A percentile compares a stretch with the other conserved stretches of the same genome.
These are phyloP conservation scores for Lolium rigidum DNA, from an alignment of 176 grass and related monocot species.

Conservation along the genomic window DNA sequence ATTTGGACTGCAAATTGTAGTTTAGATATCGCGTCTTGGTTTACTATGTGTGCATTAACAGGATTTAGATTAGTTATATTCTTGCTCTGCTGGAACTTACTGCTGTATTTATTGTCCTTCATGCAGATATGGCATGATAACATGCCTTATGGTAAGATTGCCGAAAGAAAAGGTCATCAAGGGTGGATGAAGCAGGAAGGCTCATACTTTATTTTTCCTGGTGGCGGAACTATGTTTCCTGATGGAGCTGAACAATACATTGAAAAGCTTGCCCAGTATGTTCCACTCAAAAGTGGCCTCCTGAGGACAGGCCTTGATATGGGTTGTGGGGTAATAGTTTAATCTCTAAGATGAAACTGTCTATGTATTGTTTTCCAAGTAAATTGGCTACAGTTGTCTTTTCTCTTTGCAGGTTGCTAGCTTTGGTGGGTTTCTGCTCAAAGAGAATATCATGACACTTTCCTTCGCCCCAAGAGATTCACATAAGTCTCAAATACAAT, in stretches of 20 bases:
- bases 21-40: not conserved
- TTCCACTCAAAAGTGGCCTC: slow-evolving; percentile 68
- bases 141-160: slow-evolving; percentile 97
- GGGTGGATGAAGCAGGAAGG: slow-evolving; percentile 95
- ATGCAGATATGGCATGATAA: slow-evolving; percentile 93
- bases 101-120: slow-evolving; percentile 29
- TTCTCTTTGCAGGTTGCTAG: slow-evolving; percentile 82
- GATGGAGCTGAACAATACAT: slow-evolving; percentile 89
- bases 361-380: not conserved
- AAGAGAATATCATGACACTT: slow-evolving; percentile 82
- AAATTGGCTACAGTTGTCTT: slow-evolving; percentile 14
- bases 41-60: not conserved
- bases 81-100: not conserved
- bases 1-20: not conserved
- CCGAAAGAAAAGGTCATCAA: slow-evolving; percentile 95
- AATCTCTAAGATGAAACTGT: slow-evolving; percentile 26
- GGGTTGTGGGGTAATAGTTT: slow-evolving; percentile 88
- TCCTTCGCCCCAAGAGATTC: slow-evolving; percentile 98
- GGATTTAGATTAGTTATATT: not conserved
- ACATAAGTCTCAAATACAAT: slow-evolving; percentile 98
- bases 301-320: slow-evolving; percentile 92
- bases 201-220: slow-evolving; percentile 82
- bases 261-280: slow-evolving; percentile 62
- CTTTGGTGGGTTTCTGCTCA: slow-evolving; percentile 91
- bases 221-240: slow-evolving; percentile 95